Base-by-base conservation (phyloP, 2,329 filamentous ascomycete species). In the Fusarium duplospermum region DNA sequence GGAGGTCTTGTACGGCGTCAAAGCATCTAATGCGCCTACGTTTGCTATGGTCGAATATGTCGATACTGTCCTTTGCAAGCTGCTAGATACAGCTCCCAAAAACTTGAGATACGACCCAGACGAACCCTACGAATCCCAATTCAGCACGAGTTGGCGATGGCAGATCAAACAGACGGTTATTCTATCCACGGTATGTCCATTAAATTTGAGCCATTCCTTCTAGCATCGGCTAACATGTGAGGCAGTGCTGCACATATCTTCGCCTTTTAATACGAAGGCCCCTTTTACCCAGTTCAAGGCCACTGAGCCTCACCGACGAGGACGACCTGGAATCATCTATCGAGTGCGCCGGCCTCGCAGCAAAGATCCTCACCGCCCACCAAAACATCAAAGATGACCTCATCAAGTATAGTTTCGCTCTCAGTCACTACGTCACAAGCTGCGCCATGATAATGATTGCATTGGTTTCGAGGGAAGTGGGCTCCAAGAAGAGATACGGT, bases 341-440 rank as follows among this genome's bases (percentile, higher is more conserved):
- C 3, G 64, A 64, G 7, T 74, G 70, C 14, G 72, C 68, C 7
- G 67, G 72, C 13, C 59, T 74, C 16, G 70, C 72, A 22, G 68
- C 72, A 2, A 59, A 38, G 18, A 69, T 74, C 22, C 68, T 74
- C 20, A 61, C 31, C 0, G 60, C 67, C 2, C 72, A 74, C 18
- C 64, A 74, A 14, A 69, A 36, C 22, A 71, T 74, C 14, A 29
- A 69, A 52, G 72, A 74, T 13, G 60, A 68, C 6, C 57, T 47
- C 2, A 56, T 74, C 38, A 74, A 73, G 33, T 71, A 73, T 16
- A 66, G 70, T 42, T 74, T 74, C 8, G 67, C 72, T 10, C 64
- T 74, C 1, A 74, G 65, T 2, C 72, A 74, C 63, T 74, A 74
- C 35, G 62, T 74, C 22, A 73, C 72, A n/a, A 74, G 72, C 22